A percentile compares a stretch with the other conserved stretches of the same genome.
These are phyloP conservation scores for Plantago elongata DNA, from an alignment of 257 asterid species.

Conservation along the genomic window DNA sequence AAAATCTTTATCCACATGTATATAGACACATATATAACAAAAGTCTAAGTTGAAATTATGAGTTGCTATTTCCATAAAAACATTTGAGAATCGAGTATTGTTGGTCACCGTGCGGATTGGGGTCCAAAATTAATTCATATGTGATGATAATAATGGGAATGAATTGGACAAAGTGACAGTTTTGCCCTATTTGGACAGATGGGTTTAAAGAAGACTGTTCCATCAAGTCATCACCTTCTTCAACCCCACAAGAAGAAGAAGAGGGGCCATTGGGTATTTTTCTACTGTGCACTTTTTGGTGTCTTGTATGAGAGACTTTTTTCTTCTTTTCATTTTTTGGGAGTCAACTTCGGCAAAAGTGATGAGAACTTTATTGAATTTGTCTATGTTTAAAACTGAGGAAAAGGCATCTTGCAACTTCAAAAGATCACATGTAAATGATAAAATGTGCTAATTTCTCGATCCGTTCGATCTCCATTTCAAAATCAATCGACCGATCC, in stretches of 20 bases:
- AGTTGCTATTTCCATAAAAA: not conserved
- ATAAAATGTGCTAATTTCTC: not conserved
- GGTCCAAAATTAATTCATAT: constrained; percentile 27
- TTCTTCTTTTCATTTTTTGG: not conserved
- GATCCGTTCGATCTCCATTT: no score
- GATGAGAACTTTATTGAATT: not conserved
- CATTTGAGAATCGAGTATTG: constrained; percentile 3
- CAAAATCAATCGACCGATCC: no score
- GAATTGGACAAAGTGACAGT: constrained; percentile 16
- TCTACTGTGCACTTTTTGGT: constrained; percentile 28
- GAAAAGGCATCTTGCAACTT: not conserved
- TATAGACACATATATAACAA: not conserved
- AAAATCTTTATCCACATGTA: constrained; percentile 9
- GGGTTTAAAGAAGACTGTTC: constrained; percentile 21
- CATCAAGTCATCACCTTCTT: constrained; percentile 29
- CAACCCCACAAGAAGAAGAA: no score
- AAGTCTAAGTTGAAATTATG: constrained; percentile 1
- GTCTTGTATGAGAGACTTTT: constrained; percentile 22
- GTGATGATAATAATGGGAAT: constrained; percentile 22
- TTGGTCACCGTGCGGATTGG: constrained; percentile 36
- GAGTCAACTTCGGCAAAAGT: not conserved
- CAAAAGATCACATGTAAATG: not conserved
- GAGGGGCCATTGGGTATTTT: constrained; percentile 7
- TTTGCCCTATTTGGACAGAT: constrained; percentile 29
- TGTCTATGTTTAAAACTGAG: not conserved